Percentiles rank a stretch among this genome's conserved stretches.
Evolutionary conservation across 192 early-diverging fungal species (phyloP).

Genomic region (Diversispora epigaea): DNA sequence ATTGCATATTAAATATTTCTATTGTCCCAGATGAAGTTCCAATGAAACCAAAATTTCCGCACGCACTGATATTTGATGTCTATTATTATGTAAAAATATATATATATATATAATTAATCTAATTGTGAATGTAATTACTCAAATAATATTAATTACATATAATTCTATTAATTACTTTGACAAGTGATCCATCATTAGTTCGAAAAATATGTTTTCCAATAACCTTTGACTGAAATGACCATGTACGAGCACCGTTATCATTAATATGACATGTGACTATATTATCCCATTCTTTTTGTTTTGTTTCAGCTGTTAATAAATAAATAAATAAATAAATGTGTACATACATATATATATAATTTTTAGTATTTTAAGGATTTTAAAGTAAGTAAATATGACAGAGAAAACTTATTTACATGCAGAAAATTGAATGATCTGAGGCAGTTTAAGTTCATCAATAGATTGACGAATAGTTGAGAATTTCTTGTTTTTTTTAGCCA

Average conservation of each 20-base stretch:
- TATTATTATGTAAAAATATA: constrained; percentile 1
- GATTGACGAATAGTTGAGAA: constrained; percentile 41
- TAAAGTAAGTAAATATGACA: not conserved
- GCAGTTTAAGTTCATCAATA: constrained; percentile 70
- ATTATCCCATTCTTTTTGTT: constrained; percentile 88
- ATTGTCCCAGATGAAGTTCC: constrained; percentile 75
- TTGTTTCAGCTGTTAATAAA: constrained; percentile 45
- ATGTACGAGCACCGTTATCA: constrained; percentile 68
- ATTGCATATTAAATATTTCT: constrained; percentile 96
- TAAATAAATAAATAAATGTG: not conserved
- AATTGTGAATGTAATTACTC: too few species aligned
- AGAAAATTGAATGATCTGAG: constrained; percentile 74
- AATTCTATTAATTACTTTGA: constrained; percentile 45
- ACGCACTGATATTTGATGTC: constrained; percentile 73
- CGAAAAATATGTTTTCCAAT: constrained; percentile 70
- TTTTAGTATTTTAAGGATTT: not conserved
- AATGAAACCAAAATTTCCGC: constrained; percentile 93
- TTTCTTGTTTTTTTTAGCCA: constrained; percentile 68
- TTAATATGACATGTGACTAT: constrained; percentile 86
- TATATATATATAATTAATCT: too few species aligned
- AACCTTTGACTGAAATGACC: constrained; percentile 77
- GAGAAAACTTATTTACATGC: constrained; percentile 47
- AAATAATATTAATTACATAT: too few species aligned
- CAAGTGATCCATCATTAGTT: constrained; percentile 58
- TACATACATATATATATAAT: not conserved